A percentile compares a stretch with the other conserved stretches of the same genome.
These are phyloP conservation scores for Fusarium sp. DNA, from an alignment of 2,329 filamentous ascomycete genomes.

Conservation along the genomic window DNA sequence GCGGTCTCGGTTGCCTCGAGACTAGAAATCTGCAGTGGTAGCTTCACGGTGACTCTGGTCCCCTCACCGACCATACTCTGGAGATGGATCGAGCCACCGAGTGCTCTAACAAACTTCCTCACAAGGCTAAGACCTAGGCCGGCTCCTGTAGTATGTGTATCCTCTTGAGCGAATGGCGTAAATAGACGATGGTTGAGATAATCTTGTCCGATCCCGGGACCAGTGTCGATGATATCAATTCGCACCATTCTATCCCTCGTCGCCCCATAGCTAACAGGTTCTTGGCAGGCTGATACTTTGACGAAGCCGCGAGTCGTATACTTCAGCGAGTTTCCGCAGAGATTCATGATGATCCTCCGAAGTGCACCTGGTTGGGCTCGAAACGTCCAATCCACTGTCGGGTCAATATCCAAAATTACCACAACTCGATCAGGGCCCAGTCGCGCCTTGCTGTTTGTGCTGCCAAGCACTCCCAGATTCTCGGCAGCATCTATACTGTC, in stretches of 20 bases:
- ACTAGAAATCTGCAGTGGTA: constrained; percentile 43
- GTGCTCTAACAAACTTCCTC: constrained; percentile 67
- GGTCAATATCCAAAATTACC: constrained; percentile 55
- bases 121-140: constrained; percentile 77
- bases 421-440: constrained; percentile 28
- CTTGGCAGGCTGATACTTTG: constrained; percentile 45
- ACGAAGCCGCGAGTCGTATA: constrained; percentile 61
- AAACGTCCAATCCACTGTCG: constrained; percentile 63
- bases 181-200: constrained; percentile 72
- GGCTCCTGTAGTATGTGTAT: constrained; percentile 68
- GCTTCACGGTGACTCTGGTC: constrained; percentile 50
- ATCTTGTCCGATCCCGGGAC: constrained; percentile 73
- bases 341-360: constrained; percentile 70
- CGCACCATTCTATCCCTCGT: too few species aligned
- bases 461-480: background rate
- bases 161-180: constrained; percentile 73
- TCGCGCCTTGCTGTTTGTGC: background rate
- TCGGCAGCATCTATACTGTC: constrained; percentile 32
- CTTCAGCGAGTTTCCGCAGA: constrained; percentile 73
- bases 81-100: constrained; percentile 70
- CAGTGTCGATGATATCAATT: constrained; percentile 64
- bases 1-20: constrained; percentile 1
- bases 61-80: constrained; percentile 56
- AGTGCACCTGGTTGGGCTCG: constrained; percentile 64
- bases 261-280: background rate